Base-by-base conservation (phyloP, 495 filamentous ascomycete genomes). In the Penicillium riverlandense region DNA sequence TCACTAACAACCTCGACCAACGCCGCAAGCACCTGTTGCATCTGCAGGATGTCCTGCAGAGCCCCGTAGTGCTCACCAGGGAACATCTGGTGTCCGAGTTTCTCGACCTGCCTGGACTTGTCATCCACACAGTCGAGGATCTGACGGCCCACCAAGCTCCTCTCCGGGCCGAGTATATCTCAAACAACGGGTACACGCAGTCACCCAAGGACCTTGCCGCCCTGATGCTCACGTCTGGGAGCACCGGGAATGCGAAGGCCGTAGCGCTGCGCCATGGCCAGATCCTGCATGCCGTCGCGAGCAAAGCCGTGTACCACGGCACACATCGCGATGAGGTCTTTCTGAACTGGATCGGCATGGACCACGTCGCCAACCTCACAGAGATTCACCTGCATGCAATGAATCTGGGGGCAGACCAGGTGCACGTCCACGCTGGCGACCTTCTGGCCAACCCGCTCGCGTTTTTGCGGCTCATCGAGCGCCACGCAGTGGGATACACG, bases 191-290 rank as follows among this genome's bases (percentile, higher is more conserved):
- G 22, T 22, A 22, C 6, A 22, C 22, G 22, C 22, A 22, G 22
- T 22, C 22, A 22, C 22, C 22, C 4, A 22, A 22, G 22, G 45
- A 52, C 38, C 43, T 36, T 8, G 58, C 61, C 0, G 62, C 63
- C 7, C 50, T 79, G 6, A 75, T 80, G 74, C 55, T 83, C 4
- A 83, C 78, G 6, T 83, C 77, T 0, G 79, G 79, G 1, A 75
- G 66, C 50, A 77, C 71, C 8, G 76, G 77, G 6, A 61, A 70
- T 35, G 51, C 75, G 11, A 82, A 83, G 52, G 77, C 75, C 1
- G 77, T 80, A 1, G 40, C 13, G 4, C 52, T 79, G 6, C 60
- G 42, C 1, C 71, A 76, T 45, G 33, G 35, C 2, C 73, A 81
- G 50, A 53, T 79, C 4, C 35, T 79, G 0, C 45, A 67, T 1